Conservation (phyloP, 352 stramenopile genomes). For the Phytophthora sojae region DNA sequence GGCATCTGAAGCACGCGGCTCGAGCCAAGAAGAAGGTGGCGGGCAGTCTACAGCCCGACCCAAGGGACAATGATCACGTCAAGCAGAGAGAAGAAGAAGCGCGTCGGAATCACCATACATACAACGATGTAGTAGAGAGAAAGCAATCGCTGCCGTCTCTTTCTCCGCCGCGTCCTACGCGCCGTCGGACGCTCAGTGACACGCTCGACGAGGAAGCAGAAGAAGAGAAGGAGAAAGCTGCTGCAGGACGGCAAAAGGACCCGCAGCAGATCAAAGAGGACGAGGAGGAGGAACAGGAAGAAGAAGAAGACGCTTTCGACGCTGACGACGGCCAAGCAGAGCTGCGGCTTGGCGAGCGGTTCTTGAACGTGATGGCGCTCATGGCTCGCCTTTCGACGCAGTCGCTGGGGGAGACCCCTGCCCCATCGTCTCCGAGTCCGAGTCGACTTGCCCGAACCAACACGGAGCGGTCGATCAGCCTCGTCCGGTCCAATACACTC, state of each 20-base stretch:
- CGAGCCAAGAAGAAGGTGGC: conserved; percentile 23
- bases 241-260: not conserved
- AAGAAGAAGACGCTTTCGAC: not conserved
- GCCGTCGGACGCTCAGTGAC: conserved; percentile 5
- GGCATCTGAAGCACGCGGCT: conserved; percentile 30
- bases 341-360: conserved; percentile 58
- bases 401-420: conserved; percentile 15
- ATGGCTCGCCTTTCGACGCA: conserved; percentile 51
- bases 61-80: no score
- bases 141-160: not conserved
- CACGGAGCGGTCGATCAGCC: conserved; percentile 7
- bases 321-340: conserved; percentile 23
- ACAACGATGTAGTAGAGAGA: no score
- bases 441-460: conserved; percentile 4
- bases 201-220: not conserved
- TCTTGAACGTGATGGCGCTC: conserved; percentile 64
- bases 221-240: not conserved
- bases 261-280: conserved; percentile 4
- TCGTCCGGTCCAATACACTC: conserved; percentile 7
- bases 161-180: conserved; percentile 6
- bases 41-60: conserved; percentile 2
- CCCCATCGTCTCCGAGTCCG: conserved; percentile 6
- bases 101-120: not conserved
- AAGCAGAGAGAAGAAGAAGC: not conserved
- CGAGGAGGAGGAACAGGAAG: not conserved